Evolutionary conservation across 2,329 filamentous ascomycete species (phyloP).

Genomic region (Zymoseptoria crescenta): DNA sequence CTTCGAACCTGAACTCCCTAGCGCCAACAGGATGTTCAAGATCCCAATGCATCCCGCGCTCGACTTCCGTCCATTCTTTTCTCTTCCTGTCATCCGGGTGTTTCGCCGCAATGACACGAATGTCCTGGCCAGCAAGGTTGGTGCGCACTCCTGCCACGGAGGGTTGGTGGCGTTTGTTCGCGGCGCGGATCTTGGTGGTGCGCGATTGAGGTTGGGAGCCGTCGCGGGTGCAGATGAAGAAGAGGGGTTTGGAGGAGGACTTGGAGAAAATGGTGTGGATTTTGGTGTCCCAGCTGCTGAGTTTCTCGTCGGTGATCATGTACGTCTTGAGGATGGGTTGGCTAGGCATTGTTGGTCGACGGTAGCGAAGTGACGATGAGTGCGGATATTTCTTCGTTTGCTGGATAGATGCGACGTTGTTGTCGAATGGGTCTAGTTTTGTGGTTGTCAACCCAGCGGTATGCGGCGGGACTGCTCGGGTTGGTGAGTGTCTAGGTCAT

Average conservation of each 20-base stretch:
- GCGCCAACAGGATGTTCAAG: background rate
- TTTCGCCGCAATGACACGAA: background rate
- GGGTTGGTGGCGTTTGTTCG: too few relatives aligned
- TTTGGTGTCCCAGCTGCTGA: background rate
- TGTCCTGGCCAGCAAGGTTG: background rate
- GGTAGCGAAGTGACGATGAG: too few relatives aligned
- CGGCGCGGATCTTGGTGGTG: background rate
- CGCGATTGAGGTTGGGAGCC: background rate
- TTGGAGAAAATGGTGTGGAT: background rate
- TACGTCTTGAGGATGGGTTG: background rate
- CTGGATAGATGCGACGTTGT: too few relatives aligned
- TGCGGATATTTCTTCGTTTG: too few relatives aligned
- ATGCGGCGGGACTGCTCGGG: too few relatives aligned
- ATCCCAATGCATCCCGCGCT: background rate
- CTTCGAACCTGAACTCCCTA: background rate
- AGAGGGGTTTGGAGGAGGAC: background rate
- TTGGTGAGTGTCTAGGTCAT: too few relatives aligned
- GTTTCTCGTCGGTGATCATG: background rate
- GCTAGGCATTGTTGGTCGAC: background rate
- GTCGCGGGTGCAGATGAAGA: background rate
- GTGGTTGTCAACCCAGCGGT: too few relatives aligned
- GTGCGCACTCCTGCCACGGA: too few relatives aligned
- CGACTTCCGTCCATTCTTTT: background rate
- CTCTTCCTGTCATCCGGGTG: background rate
- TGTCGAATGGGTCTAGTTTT: too few relatives aligned